Conservation (phyloP, 495 filamentous ascomycete species). For the Tuber aestivum region DNA sequence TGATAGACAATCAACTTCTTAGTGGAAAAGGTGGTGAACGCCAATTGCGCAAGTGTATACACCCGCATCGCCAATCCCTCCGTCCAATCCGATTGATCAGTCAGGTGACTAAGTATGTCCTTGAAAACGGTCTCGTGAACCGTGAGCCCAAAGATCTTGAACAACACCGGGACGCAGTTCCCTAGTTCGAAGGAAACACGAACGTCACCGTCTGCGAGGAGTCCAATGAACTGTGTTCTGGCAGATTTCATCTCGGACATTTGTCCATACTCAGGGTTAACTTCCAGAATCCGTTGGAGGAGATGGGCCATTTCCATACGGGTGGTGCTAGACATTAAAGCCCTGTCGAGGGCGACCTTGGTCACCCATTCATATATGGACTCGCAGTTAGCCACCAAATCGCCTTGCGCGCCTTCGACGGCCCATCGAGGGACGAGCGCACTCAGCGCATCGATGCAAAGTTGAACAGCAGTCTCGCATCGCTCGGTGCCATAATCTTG, state of each 20-base stretch:
- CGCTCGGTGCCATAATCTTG: slow-evolving; percentile 59
- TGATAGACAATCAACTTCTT: slow-evolving; percentile 75
- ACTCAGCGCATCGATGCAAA: slow-evolving; percentile 66
- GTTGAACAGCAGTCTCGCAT: slow-evolving; percentile 67
- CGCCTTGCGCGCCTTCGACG: slow-evolving; percentile 48
- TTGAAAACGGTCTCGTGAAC: slow-evolving; percentile 69
- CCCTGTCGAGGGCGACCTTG: slow-evolving; percentile 55
- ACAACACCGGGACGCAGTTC: slow-evolving; percentile 51
- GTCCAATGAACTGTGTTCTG: slow-evolving; percentile 65
- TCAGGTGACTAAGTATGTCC: slow-evolving; percentile 64
- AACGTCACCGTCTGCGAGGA: slow-evolving; percentile 62
- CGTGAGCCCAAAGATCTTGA: slow-evolving; percentile 69
- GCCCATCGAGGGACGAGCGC: slow-evolving; percentile 61
- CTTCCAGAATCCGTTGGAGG: slow-evolving; percentile 60
- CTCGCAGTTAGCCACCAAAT: slow-evolving; percentile 57
- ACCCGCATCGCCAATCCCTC: slow-evolving; percentile 86
- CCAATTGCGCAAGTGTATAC: slow-evolving; percentile 65
- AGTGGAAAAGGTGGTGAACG: slow-evolving; percentile 70
- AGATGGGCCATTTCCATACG: slow-evolving; percentile 61
- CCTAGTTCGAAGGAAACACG: slow-evolving; percentile 71
- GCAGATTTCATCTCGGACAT: slow-evolving; percentile 56
- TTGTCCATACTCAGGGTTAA: slow-evolving; percentile 58
- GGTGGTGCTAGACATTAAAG: slow-evolving; percentile 60
- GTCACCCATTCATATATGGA: slow-evolving; percentile 80
- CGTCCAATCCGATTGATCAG: slow-evolving; percentile 59